phyloP scores from a whole-genome alignment of 345 rosid species.

The Streptanthus diversifolius region DNA sequence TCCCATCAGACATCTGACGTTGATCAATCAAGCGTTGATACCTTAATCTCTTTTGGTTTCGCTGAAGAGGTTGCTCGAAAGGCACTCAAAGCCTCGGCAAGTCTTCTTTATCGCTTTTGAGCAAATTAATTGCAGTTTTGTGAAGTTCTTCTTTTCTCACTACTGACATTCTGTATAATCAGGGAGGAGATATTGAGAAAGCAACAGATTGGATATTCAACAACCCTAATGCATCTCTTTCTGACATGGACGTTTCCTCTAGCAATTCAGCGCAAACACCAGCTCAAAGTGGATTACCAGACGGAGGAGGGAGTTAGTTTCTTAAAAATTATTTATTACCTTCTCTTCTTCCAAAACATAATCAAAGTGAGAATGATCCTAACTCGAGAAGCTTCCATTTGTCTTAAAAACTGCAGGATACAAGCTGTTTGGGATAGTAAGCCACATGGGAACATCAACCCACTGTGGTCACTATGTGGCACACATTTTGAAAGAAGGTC shows the following conservation, averaged over 20 bases:
- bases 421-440: constrained; percentile 81
- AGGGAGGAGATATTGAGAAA: constrained; percentile 92
- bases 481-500: constrained; percentile 77
- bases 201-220: constrained; percentile 99
- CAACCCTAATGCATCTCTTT: constrained; percentile 69
- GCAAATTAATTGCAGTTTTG: neutral
- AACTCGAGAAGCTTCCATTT: neutral
- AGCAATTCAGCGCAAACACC: constrained; percentile 39
- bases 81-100: constrained; percentile 84
- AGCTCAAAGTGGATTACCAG: constrained; percentile 50
- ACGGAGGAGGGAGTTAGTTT: constrained; percentile 94
- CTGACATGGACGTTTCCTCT: constrained; percentile 75
- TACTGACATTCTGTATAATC: neutral
- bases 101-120: neutral
- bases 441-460: constrained; percentile 94
- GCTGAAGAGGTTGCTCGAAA: constrained; percentile 75
- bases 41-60: constrained; percentile 87
- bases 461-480: constrained; percentile 97
- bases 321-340: constrained; percentile 1
- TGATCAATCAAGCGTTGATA: constrained; percentile 70
- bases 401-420: constrained; percentile 53
- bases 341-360: neutral
- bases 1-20: constrained; percentile 42
- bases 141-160: neutral
- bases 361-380: neutral